These are phyloP conservation scores for Coemansia sp. DNA, from an alignment of 192 early-diverging fungal species.

Conservation along the genomic window DNA sequence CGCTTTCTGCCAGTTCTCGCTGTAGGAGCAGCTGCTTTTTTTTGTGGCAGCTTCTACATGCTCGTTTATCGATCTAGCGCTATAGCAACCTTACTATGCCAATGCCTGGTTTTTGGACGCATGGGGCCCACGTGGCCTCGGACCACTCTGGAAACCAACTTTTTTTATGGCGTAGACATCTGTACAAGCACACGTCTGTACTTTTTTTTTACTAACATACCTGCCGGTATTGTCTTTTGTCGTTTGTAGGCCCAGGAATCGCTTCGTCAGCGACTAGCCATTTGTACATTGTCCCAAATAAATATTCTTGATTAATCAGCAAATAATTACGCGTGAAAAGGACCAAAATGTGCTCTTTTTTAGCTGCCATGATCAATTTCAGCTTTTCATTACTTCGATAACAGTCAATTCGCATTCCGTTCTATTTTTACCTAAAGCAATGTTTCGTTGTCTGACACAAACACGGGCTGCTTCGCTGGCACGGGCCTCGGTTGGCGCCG, in stretches of 20 bases:
- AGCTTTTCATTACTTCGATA: background rate
- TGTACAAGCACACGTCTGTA: background rate
- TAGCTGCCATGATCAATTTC: no score
- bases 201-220: background rate
- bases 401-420: no score
- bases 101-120: conserved; percentile 46
- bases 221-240: background rate
- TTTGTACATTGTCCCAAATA: background rate
- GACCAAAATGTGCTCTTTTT: background rate
- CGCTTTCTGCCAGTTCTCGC: conserved; percentile 11
- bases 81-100: conserved; percentile 16
- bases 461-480: background rate
- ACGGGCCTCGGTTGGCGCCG: background rate
- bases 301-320: background rate
- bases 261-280: background rate
- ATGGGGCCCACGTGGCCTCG: background rate
- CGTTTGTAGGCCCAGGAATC: background rate
- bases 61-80: conserved; percentile 30
- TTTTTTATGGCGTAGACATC: conserved; percentile 34
- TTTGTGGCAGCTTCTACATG: background rate
- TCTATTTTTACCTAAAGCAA: background rate
- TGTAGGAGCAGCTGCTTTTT: background rate
- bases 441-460: conserved; percentile 20
- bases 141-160: conserved; percentile 42
- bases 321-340: background rate